A percentile compares a stretch with the other conserved stretches of the same genome.
Evolutionary conservation across 2,329 filamentous ascomycete species (phyloP).

Genomic region (Claviceps paspali): DNA sequence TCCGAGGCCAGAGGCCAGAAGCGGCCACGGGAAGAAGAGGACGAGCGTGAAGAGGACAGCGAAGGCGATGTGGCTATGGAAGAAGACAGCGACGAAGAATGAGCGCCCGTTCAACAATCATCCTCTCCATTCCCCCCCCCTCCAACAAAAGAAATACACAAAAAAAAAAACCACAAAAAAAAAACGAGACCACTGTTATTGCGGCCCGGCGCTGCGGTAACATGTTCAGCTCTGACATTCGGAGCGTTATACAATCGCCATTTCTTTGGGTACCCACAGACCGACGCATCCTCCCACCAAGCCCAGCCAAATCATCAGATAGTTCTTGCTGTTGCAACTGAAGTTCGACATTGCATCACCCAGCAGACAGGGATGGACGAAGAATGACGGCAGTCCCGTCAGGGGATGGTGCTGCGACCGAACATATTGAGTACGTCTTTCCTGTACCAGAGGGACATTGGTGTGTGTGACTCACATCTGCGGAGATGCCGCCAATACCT

Average conservation of each 20-base stretch:
- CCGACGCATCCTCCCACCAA: conserved; percentile 68
- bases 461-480: conserved; percentile 44
- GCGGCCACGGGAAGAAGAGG: conserved; percentile 50
- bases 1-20: conserved; percentile 50
- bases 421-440: conserved; percentile 20
- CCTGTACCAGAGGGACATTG: not conserved
- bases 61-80: conserved; percentile 55
- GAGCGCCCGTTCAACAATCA: conserved; percentile 13
- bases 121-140: too few species aligned
- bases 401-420: conserved; percentile 61
- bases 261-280: conserved; percentile 58
- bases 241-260: conserved; percentile 30
- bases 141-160: too few species aligned
- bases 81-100: conserved; percentile 60
- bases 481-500: conserved; percentile 58
- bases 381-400: conserved; percentile 65
- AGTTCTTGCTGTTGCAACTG: conserved; percentile 46
- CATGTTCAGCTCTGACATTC: too few species aligned
- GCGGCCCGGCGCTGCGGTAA: too few species aligned
- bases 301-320: conserved; percentile 83
- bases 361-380: conserved; percentile 84
- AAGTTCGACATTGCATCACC: conserved; percentile 63
- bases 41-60: conserved; percentile 49
- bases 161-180: too few species aligned
- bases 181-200: too few species aligned